Base-by-base conservation (phyloP, 495 filamentous ascomycete genomes). In the Ascodesmis nigricans region DNA sequence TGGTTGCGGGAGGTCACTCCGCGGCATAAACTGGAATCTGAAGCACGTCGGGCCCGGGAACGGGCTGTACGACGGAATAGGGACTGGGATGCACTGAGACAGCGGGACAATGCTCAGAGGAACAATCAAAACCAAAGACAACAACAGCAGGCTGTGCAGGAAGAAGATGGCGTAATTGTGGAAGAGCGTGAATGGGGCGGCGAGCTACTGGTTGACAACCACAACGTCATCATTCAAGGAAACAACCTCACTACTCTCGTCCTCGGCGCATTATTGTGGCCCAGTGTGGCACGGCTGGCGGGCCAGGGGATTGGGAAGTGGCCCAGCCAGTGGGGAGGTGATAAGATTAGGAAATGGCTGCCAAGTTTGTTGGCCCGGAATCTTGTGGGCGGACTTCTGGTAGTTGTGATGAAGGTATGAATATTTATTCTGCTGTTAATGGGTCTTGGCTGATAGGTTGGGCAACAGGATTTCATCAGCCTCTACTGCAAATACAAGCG, bases 401-500 rank as follows among this genome's bases (percentile, higher is more conserved):
- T 49, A 5, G 49, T 52, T 30, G 44, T 52, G 28, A 32, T 52
- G 13, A 52, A 52, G 49, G 49, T 52, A 45, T 35, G 49, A n/a
- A n/a, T n/a, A n/a, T n/a, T n/a, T n/a, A n/a, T n/a, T n/a, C n/a
- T n/a, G 14, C 11, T 13, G 5, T 16, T 30, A 7, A 27, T 3
- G 29, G 20, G 29, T 35, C 24, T 36, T 46, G 15, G 40, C 23
- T 4, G 25, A 39, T 10, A 22, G 6, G 16, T 16, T 22, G 30
- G 23, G 7, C 28, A 39, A 27, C 21, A 52, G 49, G 49, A 52
- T 35, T 52, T 51, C 20, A 52, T 52, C 36, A 44, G 44, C 11
- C 24, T 52, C 11, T 52, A 52, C 25, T 52, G 44, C 39, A 52
- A 52, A 31, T 52, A 47, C 35, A 52, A 52, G 41, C 48, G 49